Conservation (phyloP, 116 monocot genomes). For the Papilionanthe hybrid region DNA sequence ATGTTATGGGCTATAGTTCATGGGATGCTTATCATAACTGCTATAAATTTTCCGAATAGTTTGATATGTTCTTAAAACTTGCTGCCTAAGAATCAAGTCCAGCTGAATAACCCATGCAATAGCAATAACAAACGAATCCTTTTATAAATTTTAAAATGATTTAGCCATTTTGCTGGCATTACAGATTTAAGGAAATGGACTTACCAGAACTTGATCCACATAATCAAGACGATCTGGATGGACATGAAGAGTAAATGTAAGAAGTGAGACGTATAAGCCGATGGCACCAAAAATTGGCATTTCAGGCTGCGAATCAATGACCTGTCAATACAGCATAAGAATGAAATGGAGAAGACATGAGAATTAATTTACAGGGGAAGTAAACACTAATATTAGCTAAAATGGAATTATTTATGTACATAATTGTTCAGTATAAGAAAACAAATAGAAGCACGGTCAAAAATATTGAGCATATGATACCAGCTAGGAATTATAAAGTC, state of each 20-base stretch:
- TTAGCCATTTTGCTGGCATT: not conserved
- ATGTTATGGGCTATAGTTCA: not conserved
- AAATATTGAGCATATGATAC: not conserved
- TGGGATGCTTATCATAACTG: not conserved
- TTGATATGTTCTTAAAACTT: not conserved
- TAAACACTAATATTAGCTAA: not conserved
- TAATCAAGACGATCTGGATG: slow-evolving; percentile 98
- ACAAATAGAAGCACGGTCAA: not conserved
- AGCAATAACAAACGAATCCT: not conserved
- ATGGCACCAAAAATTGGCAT: slow-evolving; percentile 92
- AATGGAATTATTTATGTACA: not conserved
- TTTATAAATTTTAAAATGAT: not conserved
- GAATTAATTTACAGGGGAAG: not conserved
- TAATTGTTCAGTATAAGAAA: not conserved
- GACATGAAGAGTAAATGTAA: slow-evolving; percentile 91
- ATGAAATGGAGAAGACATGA: not conserved
- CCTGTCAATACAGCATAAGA: slow-evolving; percentile 37
- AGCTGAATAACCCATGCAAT: not conserved
- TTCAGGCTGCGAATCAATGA: slow-evolving; percentile 93
- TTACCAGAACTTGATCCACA: slow-evolving; percentile 96
- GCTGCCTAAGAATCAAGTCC: not conserved
- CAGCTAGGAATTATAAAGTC: not conserved
- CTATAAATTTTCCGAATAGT: not conserved
- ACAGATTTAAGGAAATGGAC: slow-evolving; percentile 3
- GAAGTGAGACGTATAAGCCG: slow-evolving; percentile 86